Conservation (phyloP, 2,329 filamentous ascomycete species). For the Colletotrichum falcatum region DNA sequence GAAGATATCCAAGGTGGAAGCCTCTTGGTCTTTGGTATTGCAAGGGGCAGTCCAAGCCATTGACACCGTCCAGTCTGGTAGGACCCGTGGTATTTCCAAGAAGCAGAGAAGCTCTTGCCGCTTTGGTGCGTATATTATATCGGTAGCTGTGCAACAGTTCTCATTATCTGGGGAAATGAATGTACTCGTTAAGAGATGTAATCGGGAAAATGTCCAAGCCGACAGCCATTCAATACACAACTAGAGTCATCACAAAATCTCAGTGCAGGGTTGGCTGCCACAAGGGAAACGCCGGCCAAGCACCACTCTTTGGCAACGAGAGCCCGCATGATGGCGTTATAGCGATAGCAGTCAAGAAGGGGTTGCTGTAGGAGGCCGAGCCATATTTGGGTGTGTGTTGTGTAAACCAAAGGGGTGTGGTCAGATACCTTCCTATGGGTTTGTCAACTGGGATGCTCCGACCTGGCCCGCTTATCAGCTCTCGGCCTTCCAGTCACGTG, state of each 20-base stretch:
- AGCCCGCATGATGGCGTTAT: not conserved
- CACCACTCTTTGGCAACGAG: not conserved
- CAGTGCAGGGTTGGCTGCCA: not conserved
- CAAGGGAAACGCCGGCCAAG: not conserved
- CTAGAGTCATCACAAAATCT: not conserved
- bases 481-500: slow-evolving; percentile 1
- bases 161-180: no score
- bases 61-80: not conserved
- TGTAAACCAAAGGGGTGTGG: not conserved
- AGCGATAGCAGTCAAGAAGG: not conserved
- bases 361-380: not conserved
- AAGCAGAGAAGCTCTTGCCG: not conserved
- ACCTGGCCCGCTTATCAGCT: slow-evolving; percentile 17
- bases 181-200: not conserved
- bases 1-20: not conserved
- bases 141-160: no score
- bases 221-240: not conserved
- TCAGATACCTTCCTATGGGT: not conserved
- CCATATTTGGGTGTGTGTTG: not conserved
- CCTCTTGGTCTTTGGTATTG: not conserved
- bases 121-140: not conserved
- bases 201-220: not conserved
- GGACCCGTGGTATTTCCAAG: not conserved
- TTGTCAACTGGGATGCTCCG: not conserved
- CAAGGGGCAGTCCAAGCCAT: not conserved